Evolutionary conservation across 306 rosid species (phyloP).

Genomic region (Senna tora): DNA sequence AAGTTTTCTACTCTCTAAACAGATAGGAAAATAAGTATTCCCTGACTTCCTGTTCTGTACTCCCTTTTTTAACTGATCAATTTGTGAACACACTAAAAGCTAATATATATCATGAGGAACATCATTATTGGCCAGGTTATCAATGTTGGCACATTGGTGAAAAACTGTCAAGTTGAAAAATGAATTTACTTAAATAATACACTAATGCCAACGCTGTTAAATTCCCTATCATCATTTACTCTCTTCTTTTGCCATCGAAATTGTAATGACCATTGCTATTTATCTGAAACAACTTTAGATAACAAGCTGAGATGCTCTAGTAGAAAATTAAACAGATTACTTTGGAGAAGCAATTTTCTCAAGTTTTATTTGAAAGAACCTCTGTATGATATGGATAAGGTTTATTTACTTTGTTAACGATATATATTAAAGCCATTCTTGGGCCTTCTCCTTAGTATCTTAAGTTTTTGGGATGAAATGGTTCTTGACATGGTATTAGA

Average conservation of each 20-base stretch:
- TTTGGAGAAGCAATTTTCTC: neutral
- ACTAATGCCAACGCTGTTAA: neutral
- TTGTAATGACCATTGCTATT: neutral
- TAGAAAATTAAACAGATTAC: neutral
- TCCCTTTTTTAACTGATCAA: neutral
- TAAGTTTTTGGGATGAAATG: neutral
- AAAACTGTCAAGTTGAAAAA: neutral
- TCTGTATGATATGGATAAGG: neutral
- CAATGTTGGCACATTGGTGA: neutral
- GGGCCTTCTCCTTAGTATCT: neutral
- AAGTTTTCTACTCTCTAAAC: neutral
- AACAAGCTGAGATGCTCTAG: neutral
- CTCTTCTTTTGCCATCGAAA: neutral
- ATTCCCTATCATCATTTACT: neutral
- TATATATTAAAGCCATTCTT: neutral
- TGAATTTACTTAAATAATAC: neutral
- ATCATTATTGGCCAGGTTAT: neutral
- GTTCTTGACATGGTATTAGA: neutral
- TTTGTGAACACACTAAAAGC: neutral
- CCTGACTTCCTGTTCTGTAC: neutral
- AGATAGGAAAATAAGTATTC: neutral
- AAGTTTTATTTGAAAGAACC: neutral
- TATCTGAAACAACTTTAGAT: neutral
- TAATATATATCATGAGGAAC: neutral
- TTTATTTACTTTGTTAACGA: neutral